Percentiles rank a stretch among this genome's conserved stretches.
Conservation (phyloP, 2,329 filamentous ascomycete genomes). For the Neonectria punicea region DNA sequence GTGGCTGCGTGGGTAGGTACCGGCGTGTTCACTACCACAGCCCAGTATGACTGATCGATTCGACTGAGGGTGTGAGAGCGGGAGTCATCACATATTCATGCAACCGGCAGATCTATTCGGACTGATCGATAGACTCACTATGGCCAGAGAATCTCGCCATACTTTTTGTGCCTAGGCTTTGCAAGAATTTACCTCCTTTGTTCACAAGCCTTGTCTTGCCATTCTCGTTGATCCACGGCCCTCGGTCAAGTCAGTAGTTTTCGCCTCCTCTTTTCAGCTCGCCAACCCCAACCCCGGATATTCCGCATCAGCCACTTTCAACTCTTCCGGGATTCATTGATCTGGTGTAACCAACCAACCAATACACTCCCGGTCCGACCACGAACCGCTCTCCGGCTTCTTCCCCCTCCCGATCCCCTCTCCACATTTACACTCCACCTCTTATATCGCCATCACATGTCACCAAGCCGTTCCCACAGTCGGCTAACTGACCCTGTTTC, state of each 20-base stretch:
- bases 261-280: slow-evolving; percentile 13
- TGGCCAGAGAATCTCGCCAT: not conserved
- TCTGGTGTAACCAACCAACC: not conserved
- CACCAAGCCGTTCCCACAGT: slow-evolving; percentile 21
- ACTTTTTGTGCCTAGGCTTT: slow-evolving; percentile 2
- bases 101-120: not conserved
- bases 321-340: not conserved
- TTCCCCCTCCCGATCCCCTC: slow-evolving; percentile 10
- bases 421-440: slow-evolving; percentile 17
- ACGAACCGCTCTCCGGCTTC: slow-evolving; percentile 15
- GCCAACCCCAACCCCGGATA: slow-evolving; percentile 10
- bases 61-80: not conserved
- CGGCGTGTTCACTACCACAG: slow-evolving; percentile 9
- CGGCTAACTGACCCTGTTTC: slow-evolving; percentile 9
- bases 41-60: slow-evolving; percentile 10
- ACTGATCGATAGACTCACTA: slow-evolving; percentile 1
- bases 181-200: slow-evolving; percentile 17
- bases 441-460: slow-evolving; percentile 39
- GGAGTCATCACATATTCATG: not conserved
- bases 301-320: slow-evolving; percentile 12
- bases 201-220: slow-evolving; percentile 15
- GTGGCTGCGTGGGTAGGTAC: slow-evolving; percentile 31
- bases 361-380: slow-evolving; percentile 19
- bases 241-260: slow-evolving; percentile 15
- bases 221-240: slow-evolving; percentile 18